Evolutionary conservation across 139 green algal genomes (phyloP), one percentile per base, ranked within the genome.

Genomic region (Chlorella sp.): DNA sequence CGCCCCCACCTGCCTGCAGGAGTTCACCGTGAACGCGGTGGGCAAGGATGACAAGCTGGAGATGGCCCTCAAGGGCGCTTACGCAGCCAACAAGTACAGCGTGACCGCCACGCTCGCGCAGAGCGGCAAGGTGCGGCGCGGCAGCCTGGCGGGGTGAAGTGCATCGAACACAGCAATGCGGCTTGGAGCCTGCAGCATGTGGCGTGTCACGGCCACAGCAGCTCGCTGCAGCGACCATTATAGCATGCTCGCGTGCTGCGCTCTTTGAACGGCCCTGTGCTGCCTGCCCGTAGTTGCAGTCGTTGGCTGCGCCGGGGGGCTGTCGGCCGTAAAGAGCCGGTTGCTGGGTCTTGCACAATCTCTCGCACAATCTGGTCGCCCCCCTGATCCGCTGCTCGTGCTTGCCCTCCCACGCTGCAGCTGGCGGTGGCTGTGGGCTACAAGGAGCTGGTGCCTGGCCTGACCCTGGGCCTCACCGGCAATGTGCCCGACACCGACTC

Each of bases 391-490:
- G n/a, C n/a, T n/a, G 64, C 64, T n/a, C 64, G 5, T 30, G 68
- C 34, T 34, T 47, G n/a, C 5, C 17, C 68, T 15, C 17, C 4
- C 34, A 11, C 12, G 28, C 25, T 88, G 80, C 74, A 88, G 85
- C 64, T 91, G 3, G 65, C 39, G 16, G 38, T 88, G 34, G 57
- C 88, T n/a, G 32, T 69, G 20, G 72, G 80, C 11, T 74, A 70
- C 67, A 91, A 90, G 73, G 76, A 91, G 51, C 80, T 88, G 28
- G 86, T 60, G 18, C 88, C 90, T 30, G 88, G 88, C 47, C 68
- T 94, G 25, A 87, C 78, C 55, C 56, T 91, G 26, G 81, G 55
- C 12, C 25, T 94, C 4, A 72, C 60, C 26, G 90, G 90, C 60
- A 88, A 80, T 20, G 36, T 93, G 28, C 89, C 89, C 30, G 90